Base-by-base conservation (phyloP, 2,329 filamentous ascomycete genomes). In the Scorias spongiosa region DNA sequence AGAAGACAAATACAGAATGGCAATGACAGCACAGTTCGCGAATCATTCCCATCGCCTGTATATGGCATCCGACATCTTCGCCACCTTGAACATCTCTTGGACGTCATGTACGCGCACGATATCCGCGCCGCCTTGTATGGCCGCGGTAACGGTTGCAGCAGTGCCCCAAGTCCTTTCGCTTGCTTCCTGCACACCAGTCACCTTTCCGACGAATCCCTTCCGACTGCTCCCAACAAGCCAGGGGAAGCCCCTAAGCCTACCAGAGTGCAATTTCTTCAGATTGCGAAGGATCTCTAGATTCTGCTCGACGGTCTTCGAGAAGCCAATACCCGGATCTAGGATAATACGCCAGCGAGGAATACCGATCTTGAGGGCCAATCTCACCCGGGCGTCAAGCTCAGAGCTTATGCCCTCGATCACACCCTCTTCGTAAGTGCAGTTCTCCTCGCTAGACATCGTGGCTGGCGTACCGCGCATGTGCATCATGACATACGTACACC, bases 61-160 rank as follows among this genome's bases (percentile, higher is more conserved):
- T 36, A 95, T 87, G n/a, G 87, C 88, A 72, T 96, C 89, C 8
- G 85, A 78, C 80, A 96, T 89, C 59, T 75, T 81, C 1, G 78
- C 78, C 29, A 94, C 87, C 63, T 86, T 74, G 36, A 66, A 70
- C 89, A 96, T 96, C 67, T 91, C 84, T 44, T 69, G 65, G 11
- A 88, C 83, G 66, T 96, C 89, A 65, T 98, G 91, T 37, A 98
- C 87, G 42, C 91, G 73, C 39, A 96, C 80, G 46, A 98, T 78
- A 67, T 96, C 88, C 18, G 88, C 88, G 2, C 91, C 91, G 6
- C 85, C 85, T 48, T 81, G 77, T 28, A 98, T 74, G 39, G 87
- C 85, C 6, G 87, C 86, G 2, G 84, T 81, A 8, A 96, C 83
- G 0, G 87, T 84, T 10, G 84, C 86, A 10, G 87, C 88, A 2